These are phyloP conservation scores for Schwanniomyces polymorphus DNA, from an alignment of 805 yeast species.

Conservation along the genomic window DNA sequence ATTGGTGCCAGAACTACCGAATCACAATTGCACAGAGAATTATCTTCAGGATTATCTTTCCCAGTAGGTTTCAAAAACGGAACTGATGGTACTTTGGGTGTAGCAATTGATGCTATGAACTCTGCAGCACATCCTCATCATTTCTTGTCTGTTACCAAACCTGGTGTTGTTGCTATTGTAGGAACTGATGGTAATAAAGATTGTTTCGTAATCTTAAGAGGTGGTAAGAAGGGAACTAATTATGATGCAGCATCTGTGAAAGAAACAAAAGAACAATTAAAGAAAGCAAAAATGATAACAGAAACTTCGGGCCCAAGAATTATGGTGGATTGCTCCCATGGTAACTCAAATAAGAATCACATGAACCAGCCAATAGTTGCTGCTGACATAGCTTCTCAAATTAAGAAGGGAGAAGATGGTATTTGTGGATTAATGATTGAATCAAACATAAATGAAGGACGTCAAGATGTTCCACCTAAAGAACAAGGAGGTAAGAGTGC, in stretches of 20 bases:
- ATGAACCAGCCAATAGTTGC: slow-evolving; percentile 92
- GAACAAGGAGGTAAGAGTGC: slow-evolving; percentile 65
- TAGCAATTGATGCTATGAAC: slow-evolving; percentile 90
- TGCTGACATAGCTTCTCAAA: slow-evolving; percentile 72
- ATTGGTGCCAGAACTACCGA: slow-evolving; percentile 99
- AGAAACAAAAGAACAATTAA: slow-evolving; percentile 61
- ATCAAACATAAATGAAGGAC: slow-evolving; percentile 86
- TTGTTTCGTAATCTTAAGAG: slow-evolving; percentile 89
- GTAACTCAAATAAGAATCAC: slow-evolving; percentile 89
- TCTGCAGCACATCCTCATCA: slow-evolving; percentile 94
- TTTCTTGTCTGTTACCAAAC: slow-evolving; percentile 91
- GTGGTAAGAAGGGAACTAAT: slow-evolving; percentile 93
- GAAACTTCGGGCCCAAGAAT: slow-evolving; percentile 56
- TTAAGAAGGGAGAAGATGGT: slow-evolving; percentile 67
- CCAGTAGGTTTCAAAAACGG: slow-evolving; percentile 99
- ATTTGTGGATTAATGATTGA: slow-evolving; percentile 97
- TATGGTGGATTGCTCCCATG: slow-evolving; percentile 98
- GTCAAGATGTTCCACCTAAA: slow-evolving; percentile 81
- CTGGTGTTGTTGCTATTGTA: slow-evolving; percentile 94
- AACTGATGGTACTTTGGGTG: slow-evolving; percentile 93
- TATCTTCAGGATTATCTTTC: slow-evolving; percentile 95
- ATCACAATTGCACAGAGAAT: slow-evolving; percentile 94
- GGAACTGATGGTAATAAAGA: slow-evolving; percentile 93
- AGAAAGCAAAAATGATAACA: slow-evolving; percentile 48
- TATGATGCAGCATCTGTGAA: slow-evolving; percentile 74